These are phyloP conservation scores for Hibiscus syriacus DNA, from an alignment of 345 rosid genomes.

Conservation along the genomic window DNA sequence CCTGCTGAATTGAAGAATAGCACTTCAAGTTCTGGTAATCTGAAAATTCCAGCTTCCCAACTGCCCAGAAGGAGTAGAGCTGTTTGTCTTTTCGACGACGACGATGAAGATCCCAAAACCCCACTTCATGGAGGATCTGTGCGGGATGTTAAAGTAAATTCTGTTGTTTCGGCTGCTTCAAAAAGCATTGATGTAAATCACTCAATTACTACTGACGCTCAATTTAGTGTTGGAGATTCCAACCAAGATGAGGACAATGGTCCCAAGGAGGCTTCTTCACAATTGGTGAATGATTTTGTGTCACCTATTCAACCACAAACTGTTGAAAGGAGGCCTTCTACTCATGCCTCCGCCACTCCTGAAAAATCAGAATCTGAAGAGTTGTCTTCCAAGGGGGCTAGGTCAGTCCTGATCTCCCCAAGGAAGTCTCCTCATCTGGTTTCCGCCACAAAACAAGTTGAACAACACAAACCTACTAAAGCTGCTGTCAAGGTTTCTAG, in stretches of 20 bases:
- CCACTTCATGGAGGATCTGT: constrained; percentile 65
- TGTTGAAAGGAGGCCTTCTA: constrained; percentile 28
- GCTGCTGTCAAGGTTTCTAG: constrained; percentile 34
- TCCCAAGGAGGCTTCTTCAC: constrained; percentile 26
- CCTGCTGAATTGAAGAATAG: constrained; percentile 29
- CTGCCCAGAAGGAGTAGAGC: constrained; percentile 61
- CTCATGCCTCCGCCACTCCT: constrained; percentile 25
- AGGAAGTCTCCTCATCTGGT: constrained; percentile 38
- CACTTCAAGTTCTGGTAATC: constrained; percentile 23
- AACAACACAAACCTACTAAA: constrained; percentile 37
- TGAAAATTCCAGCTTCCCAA: constrained; percentile 33
- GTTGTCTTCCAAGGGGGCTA: constrained; percentile 29
- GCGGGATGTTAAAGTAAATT: constrained; percentile 26
- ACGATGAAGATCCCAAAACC: constrained; percentile 70
- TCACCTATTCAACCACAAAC: constrained; percentile 23
- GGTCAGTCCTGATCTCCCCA: constrained; percentile 38
- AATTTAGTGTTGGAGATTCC: constrained; percentile 26
- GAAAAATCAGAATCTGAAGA: constrained; percentile 32
- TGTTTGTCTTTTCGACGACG: constrained; percentile 61
- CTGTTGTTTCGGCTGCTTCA: constrained; percentile 24
- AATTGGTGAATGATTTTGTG: constrained; percentile 21
- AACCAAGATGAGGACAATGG: constrained; percentile 22
- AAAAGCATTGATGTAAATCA: constrained; percentile 26
- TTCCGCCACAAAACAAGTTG: constrained; percentile 28
- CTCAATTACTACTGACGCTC: constrained; percentile 21